Percentiles rank a stretch among this genome's conserved stretches.
phyloP scores from a whole-genome alignment of 2,329 filamentous ascomycete genomes.

The Penicillium sp. region DNA sequence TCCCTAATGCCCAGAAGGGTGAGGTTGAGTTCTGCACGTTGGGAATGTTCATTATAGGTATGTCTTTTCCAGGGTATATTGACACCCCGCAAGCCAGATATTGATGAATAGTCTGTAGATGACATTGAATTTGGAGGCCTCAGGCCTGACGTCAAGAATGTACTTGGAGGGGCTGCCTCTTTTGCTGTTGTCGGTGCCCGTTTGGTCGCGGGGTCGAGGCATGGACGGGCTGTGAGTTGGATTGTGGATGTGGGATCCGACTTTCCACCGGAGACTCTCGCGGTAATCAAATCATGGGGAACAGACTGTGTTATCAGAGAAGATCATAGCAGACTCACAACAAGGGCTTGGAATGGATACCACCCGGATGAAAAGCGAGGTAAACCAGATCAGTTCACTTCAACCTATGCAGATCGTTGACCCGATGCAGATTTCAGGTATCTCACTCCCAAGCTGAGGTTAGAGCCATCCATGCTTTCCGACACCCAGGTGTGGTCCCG shows the following conservation, averaged over 20 bases:
- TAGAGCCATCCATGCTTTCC: slow-evolving; percentile 72
- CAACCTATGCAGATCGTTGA: neutral
- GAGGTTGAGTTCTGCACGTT: slow-evolving; percentile 59
- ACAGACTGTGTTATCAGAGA: slow-evolving; percentile 71
- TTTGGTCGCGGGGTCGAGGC: slow-evolving; percentile 71
- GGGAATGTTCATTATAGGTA: slow-evolving; percentile 66
- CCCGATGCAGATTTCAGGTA: slow-evolving; percentile 72
- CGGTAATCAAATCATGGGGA: slow-evolving; percentile 70
- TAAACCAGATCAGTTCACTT: slow-evolving; percentile 14
- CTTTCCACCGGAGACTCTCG: slow-evolving; percentile 69
- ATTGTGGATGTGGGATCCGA: slow-evolving; percentile 87
- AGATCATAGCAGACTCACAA: slow-evolving; percentile 70
- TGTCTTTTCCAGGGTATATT: slow-evolving; percentile 8
- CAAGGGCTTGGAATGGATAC: slow-evolving; percentile 91
- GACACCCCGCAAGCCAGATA: slow-evolving; percentile 8
- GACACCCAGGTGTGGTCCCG: slow-evolving; percentile 67
- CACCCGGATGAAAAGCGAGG: slow-evolving; percentile 66
- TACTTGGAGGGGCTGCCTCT: slow-evolving; percentile 86
- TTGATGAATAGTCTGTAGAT: slow-evolving; percentile 55
- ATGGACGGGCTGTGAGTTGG: slow-evolving; percentile 75
- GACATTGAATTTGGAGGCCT: slow-evolving; percentile 83
- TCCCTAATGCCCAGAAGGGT: neutral
- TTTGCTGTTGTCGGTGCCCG: slow-evolving; percentile 87
- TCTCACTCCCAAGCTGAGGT: slow-evolving; percentile 77
- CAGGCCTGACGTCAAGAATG: slow-evolving; percentile 66